These are phyloP conservation scores for Coemansia sp. DNA, from an alignment of 192 early-diverging fungal genomes.

Conservation along the genomic window DNA sequence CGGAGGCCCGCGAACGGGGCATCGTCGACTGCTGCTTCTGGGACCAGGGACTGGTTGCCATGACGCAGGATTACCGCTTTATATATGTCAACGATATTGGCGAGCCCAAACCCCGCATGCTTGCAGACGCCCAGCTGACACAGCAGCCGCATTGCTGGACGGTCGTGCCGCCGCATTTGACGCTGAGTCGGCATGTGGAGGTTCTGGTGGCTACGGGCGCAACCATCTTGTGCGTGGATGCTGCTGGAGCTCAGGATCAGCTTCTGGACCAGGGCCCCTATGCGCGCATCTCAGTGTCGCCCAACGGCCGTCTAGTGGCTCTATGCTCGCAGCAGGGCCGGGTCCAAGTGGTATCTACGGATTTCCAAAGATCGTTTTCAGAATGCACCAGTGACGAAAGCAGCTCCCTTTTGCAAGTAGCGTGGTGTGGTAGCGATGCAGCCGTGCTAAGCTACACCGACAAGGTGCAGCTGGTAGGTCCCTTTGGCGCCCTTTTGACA, in stretches of 20 bases:
- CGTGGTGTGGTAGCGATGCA: constrained; percentile 92
- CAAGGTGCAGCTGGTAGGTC: constrained; percentile 85
- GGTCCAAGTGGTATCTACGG: constrained; percentile 90
- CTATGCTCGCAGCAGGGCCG: constrained; percentile 72
- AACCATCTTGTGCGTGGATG: constrained; percentile 84
- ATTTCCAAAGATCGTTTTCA: constrained; percentile 91
- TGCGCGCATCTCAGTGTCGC: constrained; percentile 81
- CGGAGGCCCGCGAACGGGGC: constrained; percentile 73
- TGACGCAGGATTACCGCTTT: constrained; percentile 78
- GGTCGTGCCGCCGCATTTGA: constrained; percentile 82
- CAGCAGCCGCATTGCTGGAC: constrained; percentile 82
- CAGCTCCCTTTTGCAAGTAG: constrained; percentile 16
- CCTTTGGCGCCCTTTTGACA: constrained; percentile 71
- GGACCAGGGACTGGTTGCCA: constrained; percentile 88
- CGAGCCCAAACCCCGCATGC: constrained; percentile 74
- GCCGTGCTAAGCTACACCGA: constrained; percentile 84
- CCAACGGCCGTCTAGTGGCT: constrained; percentile 91
- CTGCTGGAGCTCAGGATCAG: constrained; percentile 73
- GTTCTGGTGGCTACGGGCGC: constrained; percentile 73
- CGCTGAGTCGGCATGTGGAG: constrained; percentile 85
- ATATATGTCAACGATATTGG: constrained; percentile 81
- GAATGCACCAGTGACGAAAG: constrained; percentile 62
- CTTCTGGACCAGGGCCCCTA: constrained; percentile 87
- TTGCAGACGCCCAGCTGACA: constrained; percentile 70
- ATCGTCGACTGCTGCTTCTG: constrained; percentile 86